phyloP scores from a whole-genome alignment of 1,284 basidiomycete genomes.

The Meira miltonrushii region DNA sequence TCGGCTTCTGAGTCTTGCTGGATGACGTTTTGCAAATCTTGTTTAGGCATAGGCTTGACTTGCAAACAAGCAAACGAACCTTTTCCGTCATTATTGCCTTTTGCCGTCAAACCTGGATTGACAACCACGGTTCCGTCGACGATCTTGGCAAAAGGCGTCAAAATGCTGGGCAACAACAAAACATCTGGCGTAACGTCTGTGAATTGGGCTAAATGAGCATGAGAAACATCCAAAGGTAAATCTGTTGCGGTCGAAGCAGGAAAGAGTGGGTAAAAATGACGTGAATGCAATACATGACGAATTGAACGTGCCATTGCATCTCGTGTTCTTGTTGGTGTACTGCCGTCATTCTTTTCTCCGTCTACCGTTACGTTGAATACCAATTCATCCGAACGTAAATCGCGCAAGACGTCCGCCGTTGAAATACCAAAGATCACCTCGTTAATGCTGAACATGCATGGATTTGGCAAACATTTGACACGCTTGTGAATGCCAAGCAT shows the following conservation, averaged over 20 bases:
- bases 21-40: background rate
- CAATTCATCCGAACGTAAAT: conserved; percentile 77
- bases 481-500: conserved; percentile 55
- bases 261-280: conserved; percentile 92
- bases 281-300: conserved; percentile 75
- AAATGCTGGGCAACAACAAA: conserved; percentile 69
- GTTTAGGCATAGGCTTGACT: conserved; percentile 6
- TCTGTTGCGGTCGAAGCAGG: conserved; percentile 68
- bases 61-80: conserved; percentile 11
- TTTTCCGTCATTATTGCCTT: background rate
- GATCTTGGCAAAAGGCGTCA: conserved; percentile 77
- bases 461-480: conserved; percentile 78
- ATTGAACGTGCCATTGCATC: conserved; percentile 75
- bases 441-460: conserved; percentile 76
- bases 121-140: conserved; percentile 65
- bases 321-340: conserved; percentile 56
- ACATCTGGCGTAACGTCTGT: conserved; percentile 65
- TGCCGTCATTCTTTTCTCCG: conserved; percentile 10
- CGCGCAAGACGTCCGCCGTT: conserved; percentile 81
- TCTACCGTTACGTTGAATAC: conserved; percentile 59
- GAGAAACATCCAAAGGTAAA: conserved; percentile 36
- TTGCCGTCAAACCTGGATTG: conserved; percentile 59
- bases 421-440: conserved; percentile 71
- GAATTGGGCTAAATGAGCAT: conserved; percentile 32
- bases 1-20: conserved; percentile 2